These are phyloP conservation scores for Capronia americana DNA, from an alignment of 2,329 filamentous ascomycete species.

Conservation along the genomic window DNA sequence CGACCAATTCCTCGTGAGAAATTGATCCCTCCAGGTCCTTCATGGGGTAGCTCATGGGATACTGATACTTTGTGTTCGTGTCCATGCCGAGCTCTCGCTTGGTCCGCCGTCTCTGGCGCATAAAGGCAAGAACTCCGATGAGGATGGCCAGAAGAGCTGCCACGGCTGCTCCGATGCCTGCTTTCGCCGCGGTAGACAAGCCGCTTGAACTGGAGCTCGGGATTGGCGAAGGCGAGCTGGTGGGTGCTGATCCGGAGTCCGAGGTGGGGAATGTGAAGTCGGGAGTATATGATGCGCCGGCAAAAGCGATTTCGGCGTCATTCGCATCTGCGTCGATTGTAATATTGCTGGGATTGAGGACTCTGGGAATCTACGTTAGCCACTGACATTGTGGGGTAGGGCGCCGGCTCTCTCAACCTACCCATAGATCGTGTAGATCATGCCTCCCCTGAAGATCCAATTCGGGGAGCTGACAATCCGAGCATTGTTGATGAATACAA, in stretches of 20 bases:
- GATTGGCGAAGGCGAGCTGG: not conserved
- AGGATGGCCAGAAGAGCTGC: slow-evolving; percentile 8
- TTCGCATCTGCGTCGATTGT: slow-evolving; percentile 18
- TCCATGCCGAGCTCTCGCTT: slow-evolving; percentile 5
- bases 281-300: slow-evolving; percentile 10
- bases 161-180: slow-evolving; percentile 12
- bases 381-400: not conserved
- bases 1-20: slow-evolving; percentile 15
- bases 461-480: slow-evolving; percentile 13
- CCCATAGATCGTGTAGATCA: slow-evolving; percentile 29
- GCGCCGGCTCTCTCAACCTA: not conserved
- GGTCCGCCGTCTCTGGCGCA: not conserved
- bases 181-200: slow-evolving; percentile 17
- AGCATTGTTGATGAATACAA: slow-evolving; percentile 28
- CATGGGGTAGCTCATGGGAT: slow-evolving; percentile 6
- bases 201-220: slow-evolving; percentile 4
- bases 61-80: not conserved
- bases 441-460: slow-evolving; percentile 25
- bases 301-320: slow-evolving; percentile 21
- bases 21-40: slow-evolving; percentile 14
- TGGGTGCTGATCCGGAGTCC: not conserved
- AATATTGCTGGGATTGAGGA: slow-evolving; percentile 25
- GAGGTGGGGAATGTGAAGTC: slow-evolving; percentile 22
- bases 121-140: not conserved
- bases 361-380: slow-evolving; percentile 10